Percentiles rank a stretch among this genome's conserved stretches.
Evolutionary conservation across 495 filamentous ascomycete genomes (phyloP).

Genomic region (Cercophora scortea): DNA sequence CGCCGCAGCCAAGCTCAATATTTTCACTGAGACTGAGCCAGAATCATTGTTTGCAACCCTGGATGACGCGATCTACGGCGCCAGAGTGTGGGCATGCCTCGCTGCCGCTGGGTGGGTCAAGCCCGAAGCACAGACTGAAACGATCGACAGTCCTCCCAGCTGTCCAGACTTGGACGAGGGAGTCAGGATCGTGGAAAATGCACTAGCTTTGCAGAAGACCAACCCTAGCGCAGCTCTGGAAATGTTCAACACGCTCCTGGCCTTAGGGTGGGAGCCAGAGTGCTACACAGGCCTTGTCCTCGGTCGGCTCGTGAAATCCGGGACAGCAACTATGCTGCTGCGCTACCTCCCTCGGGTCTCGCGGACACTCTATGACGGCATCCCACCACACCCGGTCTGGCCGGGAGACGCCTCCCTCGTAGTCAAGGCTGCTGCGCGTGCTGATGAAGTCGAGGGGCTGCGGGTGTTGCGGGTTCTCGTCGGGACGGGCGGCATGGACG

Average conservation of each 20-base stretch:
- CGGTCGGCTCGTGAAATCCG: background rate
- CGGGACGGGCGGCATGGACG: background rate
- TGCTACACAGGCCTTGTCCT: background rate
- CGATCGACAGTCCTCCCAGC: background rate
- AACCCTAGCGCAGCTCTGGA: background rate
- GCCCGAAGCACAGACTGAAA: background rate
- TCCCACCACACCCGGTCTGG: background rate
- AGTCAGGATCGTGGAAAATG: no score
- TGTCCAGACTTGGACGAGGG: background rate
- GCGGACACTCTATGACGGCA: background rate
- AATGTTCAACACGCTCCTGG: background rate
- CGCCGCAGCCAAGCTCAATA: background rate
- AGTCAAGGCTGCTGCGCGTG: background rate
- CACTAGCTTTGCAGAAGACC: background rate
- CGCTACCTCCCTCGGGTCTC: background rate
- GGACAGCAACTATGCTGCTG: background rate
- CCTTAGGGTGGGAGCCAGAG: background rate
- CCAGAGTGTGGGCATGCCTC: background rate
- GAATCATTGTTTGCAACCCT: background rate
- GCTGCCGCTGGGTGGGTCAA: background rate
- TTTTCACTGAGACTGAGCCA: background rate
- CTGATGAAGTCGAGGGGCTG: background rate
- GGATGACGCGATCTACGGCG: background rate
- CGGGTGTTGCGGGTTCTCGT: background rate
- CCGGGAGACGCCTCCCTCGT: background rate